Conservation (phyloP, 805 yeast species). For the Zygosaccharomyces bisporus region DNA sequence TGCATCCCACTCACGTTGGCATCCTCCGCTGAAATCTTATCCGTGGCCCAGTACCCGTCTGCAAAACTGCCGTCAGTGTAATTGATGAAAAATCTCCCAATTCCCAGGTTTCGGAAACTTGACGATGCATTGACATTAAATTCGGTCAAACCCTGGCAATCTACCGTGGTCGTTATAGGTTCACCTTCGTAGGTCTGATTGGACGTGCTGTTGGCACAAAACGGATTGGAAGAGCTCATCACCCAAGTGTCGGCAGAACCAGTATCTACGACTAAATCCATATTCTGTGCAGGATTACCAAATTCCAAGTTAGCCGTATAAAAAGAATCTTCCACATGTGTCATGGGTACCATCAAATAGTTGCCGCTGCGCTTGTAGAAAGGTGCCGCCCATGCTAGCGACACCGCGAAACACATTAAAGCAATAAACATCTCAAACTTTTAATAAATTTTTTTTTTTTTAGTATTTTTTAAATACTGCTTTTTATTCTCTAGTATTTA, state of each 20-base stretch:
- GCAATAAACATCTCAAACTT: conserved; percentile 5
- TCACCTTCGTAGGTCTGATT: conserved; percentile 16
- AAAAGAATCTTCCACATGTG: conserved; percentile 20
- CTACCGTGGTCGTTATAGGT: conserved; percentile 18
- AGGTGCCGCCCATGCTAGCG: conserved; percentile 2
- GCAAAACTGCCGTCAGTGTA: conserved; percentile 51
- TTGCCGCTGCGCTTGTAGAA: conserved; percentile 1
- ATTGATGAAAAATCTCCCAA: conserved; percentile 35
- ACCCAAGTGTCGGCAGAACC: conserved; percentile 52
- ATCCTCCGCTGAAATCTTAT: conserved; percentile 49
- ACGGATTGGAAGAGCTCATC: conserved; percentile 36
- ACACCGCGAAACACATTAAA: not conserved
- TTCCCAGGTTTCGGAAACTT: conserved; percentile 17
- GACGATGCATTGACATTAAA: conserved; percentile 20
- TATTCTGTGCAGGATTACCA: conserved; percentile 43
- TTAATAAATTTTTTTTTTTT: not conserved
- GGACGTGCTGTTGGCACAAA: conserved; percentile 18
- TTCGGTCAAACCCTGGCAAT: conserved; percentile 20
- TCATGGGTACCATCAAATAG: conserved; percentile 12
- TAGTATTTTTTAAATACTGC: not conserved
- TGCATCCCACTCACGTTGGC: conserved; percentile 47
- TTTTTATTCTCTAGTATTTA: not conserved
- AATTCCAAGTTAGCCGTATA: conserved; percentile 33
- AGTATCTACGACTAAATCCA: conserved; percentile 45
- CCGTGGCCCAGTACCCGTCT: conserved; percentile 58